Evolutionary conservation across 2,329 filamentous ascomycete species (phyloP).

Genomic region (Penicillium palitans): DNA sequence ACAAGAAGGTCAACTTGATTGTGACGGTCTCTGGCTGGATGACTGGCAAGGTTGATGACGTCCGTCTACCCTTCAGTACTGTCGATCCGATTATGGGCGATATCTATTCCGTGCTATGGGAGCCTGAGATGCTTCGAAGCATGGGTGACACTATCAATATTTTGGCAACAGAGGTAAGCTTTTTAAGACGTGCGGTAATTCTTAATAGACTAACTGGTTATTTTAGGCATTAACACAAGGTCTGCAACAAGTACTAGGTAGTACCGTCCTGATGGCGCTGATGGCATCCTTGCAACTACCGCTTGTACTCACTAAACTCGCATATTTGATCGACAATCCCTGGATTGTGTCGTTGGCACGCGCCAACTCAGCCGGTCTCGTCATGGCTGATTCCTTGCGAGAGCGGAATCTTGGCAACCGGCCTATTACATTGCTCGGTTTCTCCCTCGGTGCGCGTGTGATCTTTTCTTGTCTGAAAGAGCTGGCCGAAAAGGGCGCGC

Average conservation of each 20-base stretch:
- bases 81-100: conserved; percentile 98
- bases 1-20: conserved; percentile 94
- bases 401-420: conserved; percentile 88
- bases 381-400: conserved; percentile 90
- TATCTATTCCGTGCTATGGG: conserved; percentile 94
- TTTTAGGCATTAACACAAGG: conserved; percentile 85
- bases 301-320: conserved; percentile 85
- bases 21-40: conserved; percentile 97
- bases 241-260: conserved; percentile 90
- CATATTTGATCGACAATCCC: conserved; percentile 96
- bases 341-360: conserved; percentile 96
- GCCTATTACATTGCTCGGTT: conserved; percentile 90
- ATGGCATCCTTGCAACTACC: conserved; percentile 95
- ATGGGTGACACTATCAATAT: conserved; percentile 99
- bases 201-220: conserved; percentile 28
- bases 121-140: conserved; percentile 94
- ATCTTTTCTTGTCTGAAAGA: conserved; percentile 91
- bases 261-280: conserved; percentile 79
- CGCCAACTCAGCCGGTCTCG: conserved; percentile 82
- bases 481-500: conserved; percentile 77
- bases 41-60: conserved; percentile 96
- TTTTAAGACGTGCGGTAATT: neutral
- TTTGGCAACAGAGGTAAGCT: conserved; percentile 83
- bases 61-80: conserved; percentile 91
- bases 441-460: conserved; percentile 86